A percentile compares a stretch with the other conserved stretches of the same genome.
Conservation (phyloP, 148 eudicot species). For the Beta vulgaris region DNA sequence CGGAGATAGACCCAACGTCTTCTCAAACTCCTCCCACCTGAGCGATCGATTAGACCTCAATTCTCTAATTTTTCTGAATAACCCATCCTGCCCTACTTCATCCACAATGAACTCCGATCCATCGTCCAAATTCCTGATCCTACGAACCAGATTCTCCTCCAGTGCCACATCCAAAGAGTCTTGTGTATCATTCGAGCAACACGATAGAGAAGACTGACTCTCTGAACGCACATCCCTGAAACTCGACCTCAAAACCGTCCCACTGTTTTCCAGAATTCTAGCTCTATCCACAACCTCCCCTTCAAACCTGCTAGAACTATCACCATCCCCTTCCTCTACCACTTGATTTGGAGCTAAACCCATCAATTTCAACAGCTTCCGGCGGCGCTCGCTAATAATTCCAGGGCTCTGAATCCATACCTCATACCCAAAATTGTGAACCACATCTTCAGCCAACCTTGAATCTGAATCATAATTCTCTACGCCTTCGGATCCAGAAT, state of each 20-base stretch:
- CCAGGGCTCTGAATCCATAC: slow-evolving; percentile 64
- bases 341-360: slow-evolving; percentile 35
- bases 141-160: slow-evolving; percentile 32
- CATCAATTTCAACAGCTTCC: slow-evolving; percentile 57
- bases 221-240: slow-evolving; percentile 35
- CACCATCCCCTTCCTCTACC: slow-evolving; percentile 26
- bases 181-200: slow-evolving; percentile 35
- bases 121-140: slow-evolving; percentile 55
- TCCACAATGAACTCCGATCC: slow-evolving; percentile 53
- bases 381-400: slow-evolving; percentile 54
- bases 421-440: slow-evolving; percentile 46
- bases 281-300: slow-evolving; percentile 22
- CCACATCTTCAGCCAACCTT: slow-evolving; percentile 24
- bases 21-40: slow-evolving; percentile 46
- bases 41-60: slow-evolving; percentile 44
- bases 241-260: slow-evolving; percentile 44
- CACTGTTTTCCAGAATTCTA: slow-evolving; percentile 42
- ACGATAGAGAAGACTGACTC: slow-evolving; percentile 36
- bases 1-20: slow-evolving; percentile 45
- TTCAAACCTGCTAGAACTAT: slow-evolving; percentile 15
- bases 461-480: slow-evolving; percentile 39
- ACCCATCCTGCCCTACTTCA: slow-evolving; percentile 47
- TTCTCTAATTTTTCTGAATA: slow-evolving; percentile 42
- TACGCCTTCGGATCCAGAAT: slow-evolving; percentile 47
- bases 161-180: slow-evolving; percentile 34